Conservation (phyloP, 1,284 basidiomycete species). For the Moniliophthora roreri region DNA sequence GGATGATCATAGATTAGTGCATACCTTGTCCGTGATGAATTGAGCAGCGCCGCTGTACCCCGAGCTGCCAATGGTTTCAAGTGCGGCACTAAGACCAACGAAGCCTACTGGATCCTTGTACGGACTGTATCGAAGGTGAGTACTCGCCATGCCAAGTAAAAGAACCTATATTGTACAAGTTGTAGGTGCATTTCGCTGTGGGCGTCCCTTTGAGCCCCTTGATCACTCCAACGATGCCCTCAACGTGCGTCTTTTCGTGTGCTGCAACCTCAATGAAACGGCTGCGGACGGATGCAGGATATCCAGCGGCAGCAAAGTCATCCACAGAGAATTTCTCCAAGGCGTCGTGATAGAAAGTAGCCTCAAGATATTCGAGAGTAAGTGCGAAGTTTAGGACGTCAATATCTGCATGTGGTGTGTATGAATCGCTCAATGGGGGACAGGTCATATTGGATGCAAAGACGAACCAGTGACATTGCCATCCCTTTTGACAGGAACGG, state of each 20-base stretch:
- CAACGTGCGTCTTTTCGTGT: conserved; percentile 47
- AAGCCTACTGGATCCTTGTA: conserved; percentile 48
- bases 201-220: conserved; percentile 15
- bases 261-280: conserved; percentile 45
- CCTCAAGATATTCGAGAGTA: conserved; percentile 55
- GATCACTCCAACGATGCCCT: conserved; percentile 21
- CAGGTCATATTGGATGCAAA: neutral
- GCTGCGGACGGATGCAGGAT: conserved; percentile 38
- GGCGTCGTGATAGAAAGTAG: conserved; percentile 35
- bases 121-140: conserved; percentile 36
- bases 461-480: neutral
- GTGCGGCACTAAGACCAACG: conserved; percentile 46
- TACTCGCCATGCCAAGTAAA: neutral
- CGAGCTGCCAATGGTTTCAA: conserved; percentile 58
- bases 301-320: conserved; percentile 45
- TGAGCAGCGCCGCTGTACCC: conserved; percentile 57
- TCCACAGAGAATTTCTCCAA: conserved; percentile 37
- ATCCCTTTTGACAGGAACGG: neutral
- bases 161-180: conserved; percentile 6
- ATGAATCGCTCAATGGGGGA: neutral
- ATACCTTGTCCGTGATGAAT: conserved; percentile 37
- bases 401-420: conserved; percentile 26
- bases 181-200: conserved; percentile 8
- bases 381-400: conserved; percentile 52
- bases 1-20: neutral